Percentiles rank a stretch among this genome's conserved stretches.
These are phyloP conservation scores for Yarrowia keelungensis DNA, from an alignment of 805 yeast species.

Conservation along the genomic window DNA sequence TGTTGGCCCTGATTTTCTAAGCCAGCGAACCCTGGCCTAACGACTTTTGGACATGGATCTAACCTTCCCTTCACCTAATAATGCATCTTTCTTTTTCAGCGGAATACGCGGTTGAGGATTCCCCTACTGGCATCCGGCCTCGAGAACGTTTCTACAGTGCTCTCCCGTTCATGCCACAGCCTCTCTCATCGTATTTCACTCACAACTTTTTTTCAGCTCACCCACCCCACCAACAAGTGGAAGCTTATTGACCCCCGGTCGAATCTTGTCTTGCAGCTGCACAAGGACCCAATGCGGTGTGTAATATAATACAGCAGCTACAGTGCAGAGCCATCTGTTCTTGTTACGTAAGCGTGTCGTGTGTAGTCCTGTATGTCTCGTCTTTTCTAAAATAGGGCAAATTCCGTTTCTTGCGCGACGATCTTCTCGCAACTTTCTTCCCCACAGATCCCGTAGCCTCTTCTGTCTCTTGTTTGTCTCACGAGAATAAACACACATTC, in stretches of 20 bases:
- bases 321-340: background rate
- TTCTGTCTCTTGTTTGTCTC: slow-evolving; percentile 8
- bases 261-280: slow-evolving; percentile 24
- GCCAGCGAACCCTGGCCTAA: background rate
- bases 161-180: background rate
- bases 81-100: slow-evolving; percentile 2
- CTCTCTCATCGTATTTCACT: background rate
- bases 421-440: slow-evolving; percentile 2
- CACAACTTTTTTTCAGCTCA: background rate
- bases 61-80: slow-evolving; percentile 19
- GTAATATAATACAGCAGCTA: background rate
- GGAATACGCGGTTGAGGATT: background rate
- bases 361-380: no score
- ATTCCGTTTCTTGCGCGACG: background rate
- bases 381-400: no score
- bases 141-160: no score
- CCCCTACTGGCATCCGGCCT: no score
- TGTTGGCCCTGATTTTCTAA: slow-evolving; percentile 23
- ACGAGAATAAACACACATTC: slow-evolving; percentile 33
- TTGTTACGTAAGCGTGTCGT: background rate
- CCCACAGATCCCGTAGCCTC: slow-evolving; percentile 3
- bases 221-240: slow-evolving; percentile 12
- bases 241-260: slow-evolving; percentile 26
- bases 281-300: background rate
- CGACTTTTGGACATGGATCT: background rate